phyloP scores from a whole-genome alignment of 192 early-diverging fungal species.

The Glomus cerebriforme region DNA sequence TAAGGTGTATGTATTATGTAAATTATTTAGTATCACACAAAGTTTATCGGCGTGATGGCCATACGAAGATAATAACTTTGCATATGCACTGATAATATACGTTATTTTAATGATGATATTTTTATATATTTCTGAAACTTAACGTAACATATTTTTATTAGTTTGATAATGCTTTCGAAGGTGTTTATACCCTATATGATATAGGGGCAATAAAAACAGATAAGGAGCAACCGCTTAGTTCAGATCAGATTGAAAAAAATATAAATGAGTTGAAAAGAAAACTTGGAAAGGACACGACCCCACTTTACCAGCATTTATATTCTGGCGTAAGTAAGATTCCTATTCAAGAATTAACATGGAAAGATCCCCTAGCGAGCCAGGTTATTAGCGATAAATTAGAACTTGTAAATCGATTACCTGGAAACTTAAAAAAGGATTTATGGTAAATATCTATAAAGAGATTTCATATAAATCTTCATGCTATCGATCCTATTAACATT shows the following conservation, averaged over 20 bases:
- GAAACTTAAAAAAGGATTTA: constrained; percentile 8
- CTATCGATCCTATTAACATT: background rate
- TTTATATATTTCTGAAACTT: background rate
- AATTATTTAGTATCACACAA: background rate
- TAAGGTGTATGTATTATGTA: background rate
- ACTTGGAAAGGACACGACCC: background rate
- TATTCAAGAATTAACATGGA: background rate
- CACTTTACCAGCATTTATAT: constrained; percentile 13
- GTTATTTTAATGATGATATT: constrained; percentile 14
- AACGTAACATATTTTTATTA: background rate
- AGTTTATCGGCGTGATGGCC: background rate
- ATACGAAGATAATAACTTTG: no score
- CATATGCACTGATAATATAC: constrained; percentile 1
- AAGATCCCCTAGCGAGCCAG: background rate
- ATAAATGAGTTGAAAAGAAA: constrained; percentile 9
- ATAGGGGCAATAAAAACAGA: background rate
- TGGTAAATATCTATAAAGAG: background rate
- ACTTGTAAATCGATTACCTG: background rate
- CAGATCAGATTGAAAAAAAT: no score
- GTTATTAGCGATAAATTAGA: background rate
- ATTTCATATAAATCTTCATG: background rate
- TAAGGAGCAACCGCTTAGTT: background rate
- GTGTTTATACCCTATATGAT: background rate
- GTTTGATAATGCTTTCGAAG: constrained; percentile 5
- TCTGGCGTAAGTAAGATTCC: background rate